A percentile compares a stretch with the other conserved stretches of the same genome.
phyloP scores from a whole-genome alignment of 139 green algal genomes.

The Edaphochlamys debaryana region DNA sequence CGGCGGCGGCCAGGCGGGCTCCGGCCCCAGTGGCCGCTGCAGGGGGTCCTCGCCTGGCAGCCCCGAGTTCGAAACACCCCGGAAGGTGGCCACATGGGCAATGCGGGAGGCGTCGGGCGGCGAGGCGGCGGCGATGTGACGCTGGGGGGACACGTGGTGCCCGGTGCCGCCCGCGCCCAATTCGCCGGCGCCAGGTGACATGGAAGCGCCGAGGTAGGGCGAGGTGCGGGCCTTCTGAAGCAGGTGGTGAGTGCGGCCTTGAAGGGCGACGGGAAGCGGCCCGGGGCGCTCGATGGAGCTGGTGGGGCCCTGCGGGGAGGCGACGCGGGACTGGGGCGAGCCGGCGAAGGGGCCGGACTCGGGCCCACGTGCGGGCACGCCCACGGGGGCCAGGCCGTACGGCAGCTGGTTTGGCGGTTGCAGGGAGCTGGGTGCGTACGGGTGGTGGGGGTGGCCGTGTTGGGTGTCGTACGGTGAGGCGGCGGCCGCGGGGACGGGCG shows the following conservation, averaged over 20 bases:
- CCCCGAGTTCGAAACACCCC: too few species aligned
- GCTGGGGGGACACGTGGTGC: not conserved
- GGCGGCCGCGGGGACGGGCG: not conserved
- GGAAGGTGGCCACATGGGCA: not conserved
- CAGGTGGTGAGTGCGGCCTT: not conserved
- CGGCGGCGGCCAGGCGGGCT: too few species aligned
- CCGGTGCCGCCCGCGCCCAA: not conserved
- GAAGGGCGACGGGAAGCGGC: too few species aligned
- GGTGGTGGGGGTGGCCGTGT: not conserved
- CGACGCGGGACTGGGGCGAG: not conserved
- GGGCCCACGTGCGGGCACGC: too few species aligned
- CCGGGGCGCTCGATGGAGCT: not conserved
- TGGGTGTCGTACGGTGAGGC: not conserved
- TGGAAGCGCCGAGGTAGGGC: not conserved
- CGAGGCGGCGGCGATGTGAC: not conserved
- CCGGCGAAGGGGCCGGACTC: too few species aligned
- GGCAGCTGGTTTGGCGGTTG: not conserved
- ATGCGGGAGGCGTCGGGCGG: not conserved
- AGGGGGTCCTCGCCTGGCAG: too few species aligned
- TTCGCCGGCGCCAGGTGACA: not conserved
- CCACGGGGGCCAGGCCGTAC: not conserved
- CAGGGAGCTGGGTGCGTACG: too few species aligned
- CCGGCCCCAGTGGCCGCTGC: too few species aligned
- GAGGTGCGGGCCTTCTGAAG: not conserved
- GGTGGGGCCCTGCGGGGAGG: not conserved